phyloP scores from a whole-genome alignment of 768 basidiomycete species.

The Hericium rajendrae region DNA sequence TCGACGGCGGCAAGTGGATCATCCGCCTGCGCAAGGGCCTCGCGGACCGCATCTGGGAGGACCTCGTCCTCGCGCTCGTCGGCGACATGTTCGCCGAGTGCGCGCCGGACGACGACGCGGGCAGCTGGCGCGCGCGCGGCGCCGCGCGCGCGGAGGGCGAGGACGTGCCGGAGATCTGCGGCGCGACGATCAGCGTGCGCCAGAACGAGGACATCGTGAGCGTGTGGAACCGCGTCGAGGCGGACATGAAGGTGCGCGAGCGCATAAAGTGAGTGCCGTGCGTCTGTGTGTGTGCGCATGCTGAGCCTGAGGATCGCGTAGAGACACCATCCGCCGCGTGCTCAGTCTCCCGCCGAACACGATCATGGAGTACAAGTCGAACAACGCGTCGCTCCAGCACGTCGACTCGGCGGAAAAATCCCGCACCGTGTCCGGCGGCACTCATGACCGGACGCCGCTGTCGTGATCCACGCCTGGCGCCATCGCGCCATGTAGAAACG shows the following conservation, averaged over 20 bases:
- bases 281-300: neutral
- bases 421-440: neutral
- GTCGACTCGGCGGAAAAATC: neutral
- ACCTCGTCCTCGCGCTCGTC: constrained; percentile 74
- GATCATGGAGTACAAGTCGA: constrained; percentile 91
- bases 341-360: constrained; percentile 70
- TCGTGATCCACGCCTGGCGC: neutral
- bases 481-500: neutral
- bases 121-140: constrained; percentile 13
- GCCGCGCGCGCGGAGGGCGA: constrained; percentile 23
- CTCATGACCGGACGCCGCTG: neutral
- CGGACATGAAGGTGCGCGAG: constrained; percentile 65
- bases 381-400: constrained; percentile 39
- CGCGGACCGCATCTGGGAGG: constrained; percentile 87
- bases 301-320: constrained; percentile 20
- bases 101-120: constrained; percentile 22
- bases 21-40: constrained; percentile 86
- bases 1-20: constrained; percentile 90
- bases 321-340: constrained; percentile 71
- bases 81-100: constrained; percentile 85
- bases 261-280: constrained; percentile 62
- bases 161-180: constrained; percentile 80
- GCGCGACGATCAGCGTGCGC: constrained; percentile 89
- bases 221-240: constrained; percentile 84
- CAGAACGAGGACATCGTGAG: constrained; percentile 91